These are phyloP conservation scores for Curvularia sp. DNA, from an alignment of 2,329 filamentous ascomycete species.

Conservation along the genomic window DNA sequence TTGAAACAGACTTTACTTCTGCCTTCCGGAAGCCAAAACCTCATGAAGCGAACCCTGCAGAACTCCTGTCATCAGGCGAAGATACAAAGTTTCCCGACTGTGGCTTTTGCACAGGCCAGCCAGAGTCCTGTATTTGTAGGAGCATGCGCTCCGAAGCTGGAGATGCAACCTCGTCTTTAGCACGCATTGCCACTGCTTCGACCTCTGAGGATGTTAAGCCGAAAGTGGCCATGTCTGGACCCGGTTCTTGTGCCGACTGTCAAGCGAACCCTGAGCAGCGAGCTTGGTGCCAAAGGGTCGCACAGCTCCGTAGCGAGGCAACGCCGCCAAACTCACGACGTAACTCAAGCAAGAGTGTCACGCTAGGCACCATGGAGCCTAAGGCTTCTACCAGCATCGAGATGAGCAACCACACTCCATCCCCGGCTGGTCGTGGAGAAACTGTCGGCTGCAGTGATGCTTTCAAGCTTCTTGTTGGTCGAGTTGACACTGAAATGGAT, in stretches of 20 bases:
- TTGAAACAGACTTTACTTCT: conserved; percentile 47
- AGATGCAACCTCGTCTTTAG: conserved; percentile 22
- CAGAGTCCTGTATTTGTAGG: conserved; percentile 42
- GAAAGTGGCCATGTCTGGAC: conserved; percentile 23
- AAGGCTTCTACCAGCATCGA: conserved; percentile 34
- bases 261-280: conserved; percentile 44
- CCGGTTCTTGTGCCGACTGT: conserved; percentile 48
- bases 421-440: conserved; percentile 22
- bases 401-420: conserved; percentile 19
- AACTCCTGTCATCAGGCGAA: conserved; percentile 28
- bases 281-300: conserved; percentile 47
- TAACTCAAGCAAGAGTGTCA: conserved; percentile 29
- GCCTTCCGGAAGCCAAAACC: conserved; percentile 20
- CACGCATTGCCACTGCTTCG: conserved; percentile 8
- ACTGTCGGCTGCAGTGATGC: conserved; percentile 47
- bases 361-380: conserved; percentile 39
- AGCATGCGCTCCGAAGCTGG: conserved; percentile 19
- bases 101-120: conserved; percentile 44
- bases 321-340: conserved; percentile 31
- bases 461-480: conserved; percentile 45
- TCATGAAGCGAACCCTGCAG: conserved; percentile 21
- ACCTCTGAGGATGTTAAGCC: conserved; percentile 15
- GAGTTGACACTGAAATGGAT: conserved; percentile 44
- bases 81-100: conserved; percentile 33
- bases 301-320: conserved; percentile 33